Evolutionary conservation across 2,329 filamentous ascomycete species (phyloP), one percentile per base, ranked within the genome.

Genomic region (Alternaria brassicae): DNA sequence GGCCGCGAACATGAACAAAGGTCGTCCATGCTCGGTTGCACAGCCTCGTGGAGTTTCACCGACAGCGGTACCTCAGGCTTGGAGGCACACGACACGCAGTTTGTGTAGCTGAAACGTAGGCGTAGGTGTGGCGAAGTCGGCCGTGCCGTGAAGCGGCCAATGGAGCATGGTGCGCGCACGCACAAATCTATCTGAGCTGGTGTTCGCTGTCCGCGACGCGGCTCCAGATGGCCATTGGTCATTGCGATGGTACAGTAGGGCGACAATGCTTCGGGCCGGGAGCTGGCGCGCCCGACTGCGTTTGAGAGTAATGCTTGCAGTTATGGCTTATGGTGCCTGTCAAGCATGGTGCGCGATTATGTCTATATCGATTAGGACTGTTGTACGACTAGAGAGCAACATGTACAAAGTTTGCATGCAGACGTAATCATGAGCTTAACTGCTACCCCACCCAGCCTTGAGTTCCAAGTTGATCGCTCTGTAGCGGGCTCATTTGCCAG

Each of bases 91-190:
- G 52, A 57, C 25, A 19, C 28, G 34, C 41, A 34, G 42, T 51
- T 32, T 53, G 19, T 54, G 50, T 40, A 65, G 60, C 60, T 65
- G 62, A 61, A 61, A 61, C 60, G 19, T 36, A 51, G 45, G 21
- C 34, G 30, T 39, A 25, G 12, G 41, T 62, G 65, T 64, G 65
- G 65, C 65, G 61, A 58, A 56, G 61, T 52, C 36, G 45, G 45
- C 48, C 48, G 34, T 40, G 37, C 44, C 34, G n/a, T 23, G 48
- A 53, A 23, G 44, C 52, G 50, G 44, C 62, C 58, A 65, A 63
- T 65, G n/a, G 45, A 56, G 17, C 13, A 48, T 53, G 34, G 28
- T 25, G 51, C 58, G 45, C 44, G 36, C 52, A 28, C 17, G 9
- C 17, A 39, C 34, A 37, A 7, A 39, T 53, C 25, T 39, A 45